Base-by-base conservation (phyloP, 2,329 filamentous ascomycete genomes). In the Aspergillus pseudonomiae region DNA sequence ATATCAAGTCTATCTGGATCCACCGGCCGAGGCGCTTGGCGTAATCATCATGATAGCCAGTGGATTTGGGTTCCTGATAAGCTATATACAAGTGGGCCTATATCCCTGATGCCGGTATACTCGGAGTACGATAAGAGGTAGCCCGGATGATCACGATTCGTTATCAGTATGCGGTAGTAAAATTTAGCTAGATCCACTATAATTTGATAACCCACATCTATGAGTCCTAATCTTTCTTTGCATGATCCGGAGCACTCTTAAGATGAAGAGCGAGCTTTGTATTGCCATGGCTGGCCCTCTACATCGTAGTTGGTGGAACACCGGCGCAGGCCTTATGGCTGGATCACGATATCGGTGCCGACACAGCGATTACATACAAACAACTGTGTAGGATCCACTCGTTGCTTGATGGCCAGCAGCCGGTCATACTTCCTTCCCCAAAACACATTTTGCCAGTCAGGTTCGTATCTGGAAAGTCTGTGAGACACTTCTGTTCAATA, bases 361-460 rank as follows among this genome's bases (percentile, higher is more conserved):
- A 59, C 57, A 14, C 57, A 59, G 16, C 57, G 57, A 21, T 59
- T 59, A 21, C 57, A 59, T 3, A 59, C 45, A 41, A 59, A 59
- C 26, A 59, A 19, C 2, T 41, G 11, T 7, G 57, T 59, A 11
- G 57, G 57, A 19, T 59, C 57, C 1, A 59, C 46, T 11, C 14
- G 11, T 19, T 39, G 30, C 2, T 59, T 59, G 14, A 53, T 43
- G 5, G 19, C 19, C 10, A 59, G 32, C 45, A 59, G 46, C 7
- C 57, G 45, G 16, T 53, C 32, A 32, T 59, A 59, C 34, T 59
- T 59, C 19, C 28, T n/a, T 30, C 57, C 57, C 57, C 57, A 59
- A 16, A 59, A 59, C 21, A 59, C 57, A n/a, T 24, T 52, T 52
- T 53, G 12, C 57, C 57, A 59, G 6, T 52, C 14, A 19, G 57